These are phyloP conservation scores for Fraxinus floribunda DNA, from an alignment of 305 asterid species.

Conservation along the genomic window DNA sequence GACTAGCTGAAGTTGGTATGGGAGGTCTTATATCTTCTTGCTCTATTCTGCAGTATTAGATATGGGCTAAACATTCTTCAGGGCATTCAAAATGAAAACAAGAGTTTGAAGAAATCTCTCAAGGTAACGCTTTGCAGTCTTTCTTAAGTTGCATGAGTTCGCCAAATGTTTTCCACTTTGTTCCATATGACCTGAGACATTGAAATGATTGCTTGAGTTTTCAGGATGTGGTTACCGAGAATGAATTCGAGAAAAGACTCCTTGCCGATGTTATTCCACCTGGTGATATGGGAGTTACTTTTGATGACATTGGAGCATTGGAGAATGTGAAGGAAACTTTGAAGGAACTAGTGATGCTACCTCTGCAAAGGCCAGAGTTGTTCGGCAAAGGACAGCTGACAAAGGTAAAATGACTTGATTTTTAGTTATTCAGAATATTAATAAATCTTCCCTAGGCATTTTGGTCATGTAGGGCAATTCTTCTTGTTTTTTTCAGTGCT, in stretches of 20 bases:
- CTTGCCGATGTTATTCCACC: slow-evolving; percentile 90
- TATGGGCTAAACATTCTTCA: slow-evolving; percentile 67
- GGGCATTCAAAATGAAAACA: slow-evolving; percentile 71
- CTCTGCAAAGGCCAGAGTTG: slow-evolving; percentile 89
- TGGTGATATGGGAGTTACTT: slow-evolving; percentile 85
- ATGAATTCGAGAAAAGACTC: slow-evolving; percentile 84
- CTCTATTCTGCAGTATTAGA: slow-evolving; percentile 48
- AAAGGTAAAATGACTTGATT: slow-evolving; percentile 13
- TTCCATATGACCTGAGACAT: slow-evolving; percentile 10
- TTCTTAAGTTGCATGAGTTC: slow-evolving; percentile 17
- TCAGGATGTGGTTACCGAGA: slow-evolving; percentile 87
- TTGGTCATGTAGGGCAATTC: neutral
- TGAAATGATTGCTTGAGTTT: slow-evolving; percentile 27
- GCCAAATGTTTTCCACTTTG: slow-evolving; percentile 6
- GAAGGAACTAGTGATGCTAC: slow-evolving; percentile 90
- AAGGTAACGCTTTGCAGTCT: slow-evolving; percentile 40
- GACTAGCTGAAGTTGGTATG: neutral
- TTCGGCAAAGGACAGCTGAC: slow-evolving; percentile 74
- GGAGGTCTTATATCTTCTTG: slow-evolving; percentile 27
- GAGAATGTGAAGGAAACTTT: slow-evolving; percentile 88
- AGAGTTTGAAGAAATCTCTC: slow-evolving; percentile 70
- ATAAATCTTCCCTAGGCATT: neutral
- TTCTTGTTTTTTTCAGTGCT: slow-evolving; percentile 16
- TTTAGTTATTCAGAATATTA: neutral
- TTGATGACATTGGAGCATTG: slow-evolving; percentile 85